phyloP scores from a whole-genome alignment of 2,329 filamentous ascomycete species.

The Sphaerostilbella broomeana region DNA sequence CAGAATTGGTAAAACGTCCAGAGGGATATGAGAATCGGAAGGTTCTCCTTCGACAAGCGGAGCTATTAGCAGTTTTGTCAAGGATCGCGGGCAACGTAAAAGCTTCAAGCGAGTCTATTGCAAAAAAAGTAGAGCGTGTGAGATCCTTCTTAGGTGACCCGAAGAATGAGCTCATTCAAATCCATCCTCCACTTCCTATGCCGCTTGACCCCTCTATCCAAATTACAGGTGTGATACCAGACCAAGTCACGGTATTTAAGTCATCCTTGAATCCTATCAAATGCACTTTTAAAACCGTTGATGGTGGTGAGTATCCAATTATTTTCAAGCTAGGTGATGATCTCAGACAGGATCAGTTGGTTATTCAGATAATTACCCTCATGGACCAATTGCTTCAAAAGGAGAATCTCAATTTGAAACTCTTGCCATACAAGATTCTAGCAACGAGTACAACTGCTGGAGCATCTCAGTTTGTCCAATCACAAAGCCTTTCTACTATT shows the following conservation, averaged over 20 bases:
- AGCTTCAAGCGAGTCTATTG: constrained; percentile 67
- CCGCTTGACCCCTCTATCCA: constrained; percentile 80
- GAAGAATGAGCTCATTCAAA: constrained; percentile 76
- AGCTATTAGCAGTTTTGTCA: constrained; percentile 78
- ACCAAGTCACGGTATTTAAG: constrained; percentile 89
- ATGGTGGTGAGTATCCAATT: constrained; percentile 75
- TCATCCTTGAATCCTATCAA: constrained; percentile 89
- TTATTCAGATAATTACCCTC: constrained; percentile 92
- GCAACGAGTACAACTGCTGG: constrained; percentile 86
- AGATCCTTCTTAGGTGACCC: constrained; percentile 81
- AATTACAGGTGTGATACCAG: constrained; percentile 72
- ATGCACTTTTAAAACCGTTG: constrained; percentile 77
- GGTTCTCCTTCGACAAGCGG: constrained; percentile 76
- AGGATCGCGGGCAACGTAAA: constrained; percentile 88
- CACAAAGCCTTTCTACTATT: constrained; percentile 75
- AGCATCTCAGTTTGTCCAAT: constrained; percentile 88
- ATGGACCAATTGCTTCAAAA: constrained; percentile 96
- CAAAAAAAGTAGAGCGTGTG: constrained; percentile 74
- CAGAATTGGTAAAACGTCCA: constrained; percentile 65
- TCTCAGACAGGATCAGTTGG: constrained; percentile 90
- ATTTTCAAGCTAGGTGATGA: constrained; percentile 98
- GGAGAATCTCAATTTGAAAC: constrained; percentile 90
- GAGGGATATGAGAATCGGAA: constrained; percentile 68
- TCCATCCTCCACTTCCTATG: constrained; percentile 81
- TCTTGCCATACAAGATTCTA: constrained; percentile 93